Percentiles rank a stretch among this genome's conserved stretches.
Evolutionary conservation across 768 basidiomycete genomes (phyloP).

Genomic region (Boletus tomentosulus): DNA sequence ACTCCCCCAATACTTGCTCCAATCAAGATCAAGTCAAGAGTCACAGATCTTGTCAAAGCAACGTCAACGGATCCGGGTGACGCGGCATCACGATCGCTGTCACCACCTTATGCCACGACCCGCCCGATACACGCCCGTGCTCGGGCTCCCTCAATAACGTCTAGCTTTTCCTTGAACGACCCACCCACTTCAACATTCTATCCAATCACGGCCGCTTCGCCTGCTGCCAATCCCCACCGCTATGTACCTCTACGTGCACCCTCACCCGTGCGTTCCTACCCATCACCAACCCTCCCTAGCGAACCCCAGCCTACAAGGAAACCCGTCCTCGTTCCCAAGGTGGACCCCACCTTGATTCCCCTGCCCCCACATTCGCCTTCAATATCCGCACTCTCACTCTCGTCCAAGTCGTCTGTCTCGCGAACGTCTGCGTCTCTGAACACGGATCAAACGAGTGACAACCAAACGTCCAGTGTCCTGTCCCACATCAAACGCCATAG

Average conservation of each 20-base stretch:
- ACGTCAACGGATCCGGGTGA: constrained; percentile 11
- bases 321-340: constrained; percentile 27
- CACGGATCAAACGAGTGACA: constrained; percentile 36
- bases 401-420: constrained; percentile 71
- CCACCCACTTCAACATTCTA: constrained; percentile 37
- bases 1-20: constrained; percentile 19
- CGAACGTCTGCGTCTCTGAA: constrained; percentile 44
- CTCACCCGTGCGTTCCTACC: constrained; percentile 32
- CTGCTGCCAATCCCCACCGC: constrained; percentile 59
- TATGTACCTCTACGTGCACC: constrained; percentile 37
- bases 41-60: constrained; percentile 45
- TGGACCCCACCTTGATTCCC: constrained; percentile 57
- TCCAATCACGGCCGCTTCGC: constrained; percentile 52
- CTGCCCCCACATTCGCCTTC: constrained; percentile 69
- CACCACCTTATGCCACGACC: constrained; percentile 30
- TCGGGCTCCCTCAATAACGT: constrained; percentile 29
- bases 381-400: constrained; percentile 65
- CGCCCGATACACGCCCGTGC: constrained; percentile 26
- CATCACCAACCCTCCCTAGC: constrained; percentile 24
- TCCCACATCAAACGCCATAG: constrained; percentile 40
- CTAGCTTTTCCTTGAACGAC: constrained; percentile 24
- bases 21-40: constrained; percentile 58
- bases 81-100: constrained; percentile 40
- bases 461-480: constrained; percentile 39
- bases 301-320: constrained; percentile 18